Evolutionary conservation across 495 filamentous ascomycete species (phyloP).

Genomic region (Penicillium coffeae): DNA sequence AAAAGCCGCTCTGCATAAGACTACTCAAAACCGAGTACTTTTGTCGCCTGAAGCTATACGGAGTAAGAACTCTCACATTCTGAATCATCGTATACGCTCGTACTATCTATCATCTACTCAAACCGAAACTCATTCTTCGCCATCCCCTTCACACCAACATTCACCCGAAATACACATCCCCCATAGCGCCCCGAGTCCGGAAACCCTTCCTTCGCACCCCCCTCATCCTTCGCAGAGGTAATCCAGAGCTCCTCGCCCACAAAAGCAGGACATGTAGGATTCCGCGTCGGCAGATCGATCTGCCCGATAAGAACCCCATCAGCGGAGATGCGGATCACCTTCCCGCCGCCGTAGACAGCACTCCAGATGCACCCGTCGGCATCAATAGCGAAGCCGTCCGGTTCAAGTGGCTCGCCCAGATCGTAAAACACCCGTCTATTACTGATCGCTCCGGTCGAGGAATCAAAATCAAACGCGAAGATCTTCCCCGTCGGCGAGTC

Average conservation of each 20-base stretch:
- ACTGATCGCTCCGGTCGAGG: conserved; percentile 55
- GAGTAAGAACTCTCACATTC: background rate
- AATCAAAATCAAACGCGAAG: conserved; percentile 70
- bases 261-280: conserved; percentile 69
- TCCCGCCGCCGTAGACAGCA: conserved; percentile 68
- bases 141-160: conserved; percentile 62
- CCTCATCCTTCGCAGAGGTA: conserved; percentile 64
- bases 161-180: conserved; percentile 62
- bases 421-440: conserved; percentile 57
- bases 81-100: background rate
- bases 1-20: background rate
- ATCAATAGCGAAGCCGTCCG: conserved; percentile 74
- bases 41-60: background rate
- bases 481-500: conserved; percentile 72
- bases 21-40: background rate
- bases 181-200: conserved; percentile 58
- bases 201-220: conserved; percentile 41
- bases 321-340: conserved; percentile 63
- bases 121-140: conserved; percentile 52
- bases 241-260: conserved; percentile 72
- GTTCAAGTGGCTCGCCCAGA: conserved; percentile 49
- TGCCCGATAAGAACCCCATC: conserved; percentile 62
- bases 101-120: background rate
- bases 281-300: conserved; percentile 62
- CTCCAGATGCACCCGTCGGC: conserved; percentile 70